Conservation (phyloP, 305 asterid species). For the Solanum hybrid region DNA sequence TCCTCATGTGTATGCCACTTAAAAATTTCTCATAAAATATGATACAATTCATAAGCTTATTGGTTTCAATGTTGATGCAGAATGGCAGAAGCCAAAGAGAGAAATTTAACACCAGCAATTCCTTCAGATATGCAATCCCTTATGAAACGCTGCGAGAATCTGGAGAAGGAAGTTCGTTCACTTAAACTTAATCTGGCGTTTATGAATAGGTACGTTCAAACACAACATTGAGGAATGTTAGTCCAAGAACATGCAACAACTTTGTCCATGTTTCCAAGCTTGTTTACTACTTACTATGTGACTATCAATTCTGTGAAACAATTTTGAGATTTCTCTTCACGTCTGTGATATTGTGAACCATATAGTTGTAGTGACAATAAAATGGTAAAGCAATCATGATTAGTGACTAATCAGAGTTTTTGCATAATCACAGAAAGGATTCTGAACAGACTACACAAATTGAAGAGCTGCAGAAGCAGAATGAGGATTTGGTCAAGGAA, state of each 20-base stretch:
- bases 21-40: neutral
- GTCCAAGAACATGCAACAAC: neutral
- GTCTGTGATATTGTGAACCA: neutral
- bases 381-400: neutral
- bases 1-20: neutral
- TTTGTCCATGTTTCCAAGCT: neutral
- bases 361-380: neutral
- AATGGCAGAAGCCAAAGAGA: slow-evolving; percentile 97
- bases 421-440: slow-evolving; percentile 36
- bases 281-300: neutral
- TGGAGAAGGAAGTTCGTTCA: slow-evolving; percentile 85
- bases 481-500: slow-evolving; percentile 34
- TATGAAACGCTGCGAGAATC: slow-evolving; percentile 68
- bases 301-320: neutral
- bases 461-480: slow-evolving; percentile 54
- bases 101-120: slow-evolving; percentile 53
- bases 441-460: slow-evolving; percentile 57
- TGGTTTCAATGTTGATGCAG: slow-evolving; percentile 23
- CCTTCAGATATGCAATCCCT: slow-evolving; percentile 73
- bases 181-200: slow-evolving; percentile 79
- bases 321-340: neutral
- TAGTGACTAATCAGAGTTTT: neutral
- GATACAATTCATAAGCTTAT: neutral
- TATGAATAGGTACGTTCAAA: slow-evolving; percentile 58
- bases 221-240: neutral